Base-by-base conservation (phyloP, 1,284 basidiomycete genomes). In the Volvariella surrecta region DNA sequence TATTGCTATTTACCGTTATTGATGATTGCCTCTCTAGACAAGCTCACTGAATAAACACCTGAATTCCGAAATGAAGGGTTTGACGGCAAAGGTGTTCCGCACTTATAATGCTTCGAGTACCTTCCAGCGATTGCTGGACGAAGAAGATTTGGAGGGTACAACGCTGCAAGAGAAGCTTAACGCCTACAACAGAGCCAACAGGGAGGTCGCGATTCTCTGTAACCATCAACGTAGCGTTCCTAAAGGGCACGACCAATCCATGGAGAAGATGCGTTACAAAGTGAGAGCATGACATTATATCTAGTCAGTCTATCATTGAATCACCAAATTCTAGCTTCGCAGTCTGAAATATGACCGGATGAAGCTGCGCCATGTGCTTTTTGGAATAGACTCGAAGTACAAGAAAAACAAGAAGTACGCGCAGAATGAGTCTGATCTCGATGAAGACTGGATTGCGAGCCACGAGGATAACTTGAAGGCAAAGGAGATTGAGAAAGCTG, bases 81-180 rank as follows among this genome's bases (percentile, higher is more conserved):
- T 98, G 18, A 94, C 93, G 1, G 93, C 93, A 44, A 98, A 97
- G 62, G 93, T 98, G 17, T 98, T 98, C 74, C 93, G 93, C 90
- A 98, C 93, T 45, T 98, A 89, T 68, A 98, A 98, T 58, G 93
- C 93, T 13, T 97, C 93, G 20, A 82, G 80, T 63, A 95, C 93
- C 1, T 95, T 97, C 72, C 90, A 96, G 59, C 68, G 86, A 40
- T 82, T 95, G 52, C 69, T 97, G 45, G 86, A 91, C 54, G 70
- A 81, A 47, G 78, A 79, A 49, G 83, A 79, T 2, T 81, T 89
- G 1, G 70, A 73, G 52, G 71, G 81, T 51, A 82, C 79, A 1
- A 82, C 85, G 0, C 70, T 91, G 7, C 87, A 92, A 52, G 92
- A 97, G 67, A 96, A 95, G 67, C 72, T 97, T 44, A 89, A 93